phyloP scores from a whole-genome alignment of 176 grass and related monocot species.

The Eleusine coracana region DNA sequence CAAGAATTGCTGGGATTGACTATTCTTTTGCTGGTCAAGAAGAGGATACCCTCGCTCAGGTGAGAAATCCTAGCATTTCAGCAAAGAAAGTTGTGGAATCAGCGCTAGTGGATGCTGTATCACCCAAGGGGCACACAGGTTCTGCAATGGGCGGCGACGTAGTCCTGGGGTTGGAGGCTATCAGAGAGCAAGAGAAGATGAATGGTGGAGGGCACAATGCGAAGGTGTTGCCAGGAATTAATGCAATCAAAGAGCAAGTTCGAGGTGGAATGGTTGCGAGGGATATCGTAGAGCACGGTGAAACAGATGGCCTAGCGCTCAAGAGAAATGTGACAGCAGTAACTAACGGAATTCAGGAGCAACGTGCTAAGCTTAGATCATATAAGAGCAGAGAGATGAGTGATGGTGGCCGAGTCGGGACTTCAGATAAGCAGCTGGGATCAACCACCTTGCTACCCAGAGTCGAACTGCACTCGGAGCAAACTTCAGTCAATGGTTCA shows the following conservation, averaged over 20 bases:
- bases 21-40: slow-evolving; percentile 3
- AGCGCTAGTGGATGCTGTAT: background rate
- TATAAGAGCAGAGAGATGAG: too few relatives aligned
- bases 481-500: background rate
- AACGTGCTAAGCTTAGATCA: background rate
- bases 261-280: background rate
- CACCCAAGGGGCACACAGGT: background rate
- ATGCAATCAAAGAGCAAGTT: background rate
- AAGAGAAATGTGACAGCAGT: background rate
- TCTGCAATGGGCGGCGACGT: background rate
- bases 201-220: background rate
- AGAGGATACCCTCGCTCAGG: background rate
- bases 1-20: background rate
- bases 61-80: background rate
- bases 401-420: background rate
- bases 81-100: background rate
- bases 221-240: background rate
- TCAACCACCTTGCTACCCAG: background rate
- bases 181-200: too few relatives aligned
- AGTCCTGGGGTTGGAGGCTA: background rate
- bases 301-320: background rate
- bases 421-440: background rate
- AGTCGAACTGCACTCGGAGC: background rate
- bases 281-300: background rate
- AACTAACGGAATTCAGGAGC: background rate